Evolutionary conservation across 768 basidiomycete species (phyloP).

Genomic region (Neoboletus subvelutipes): DNA sequence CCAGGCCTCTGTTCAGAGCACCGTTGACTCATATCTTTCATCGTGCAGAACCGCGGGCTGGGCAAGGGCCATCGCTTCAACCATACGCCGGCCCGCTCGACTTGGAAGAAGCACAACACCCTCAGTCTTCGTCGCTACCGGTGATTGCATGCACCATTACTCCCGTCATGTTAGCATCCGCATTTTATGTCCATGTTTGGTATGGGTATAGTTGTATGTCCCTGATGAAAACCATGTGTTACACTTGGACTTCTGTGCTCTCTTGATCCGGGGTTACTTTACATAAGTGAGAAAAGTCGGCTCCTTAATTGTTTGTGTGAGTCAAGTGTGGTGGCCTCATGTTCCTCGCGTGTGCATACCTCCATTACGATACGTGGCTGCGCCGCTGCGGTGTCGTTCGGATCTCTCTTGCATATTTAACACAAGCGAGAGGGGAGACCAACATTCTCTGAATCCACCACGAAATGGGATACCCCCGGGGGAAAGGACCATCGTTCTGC

Average conservation of each 20-base stretch:
- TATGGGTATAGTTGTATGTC: constrained; percentile 28
- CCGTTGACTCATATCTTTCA: constrained; percentile 3
- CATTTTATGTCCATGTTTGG: constrained; percentile 29
- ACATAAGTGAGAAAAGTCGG: constrained; percentile 1
- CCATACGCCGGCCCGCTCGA: constrained; percentile 84
- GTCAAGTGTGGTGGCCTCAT: constrained; percentile 18
- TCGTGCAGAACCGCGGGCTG: constrained; percentile 83
- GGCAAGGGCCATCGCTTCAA: constrained; percentile 96
- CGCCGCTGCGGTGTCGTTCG: constrained; percentile 11
- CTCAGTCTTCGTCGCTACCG: constrained; percentile 89
- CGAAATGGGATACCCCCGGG: constrained; percentile 14
- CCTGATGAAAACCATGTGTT: constrained; percentile 15
- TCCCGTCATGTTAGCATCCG: constrained; percentile 8
- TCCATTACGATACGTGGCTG: constrained; percentile 15
- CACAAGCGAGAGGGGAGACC: neutral
- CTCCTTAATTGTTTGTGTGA: neutral
- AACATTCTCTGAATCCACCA: constrained; percentile 8
- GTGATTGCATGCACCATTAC: constrained; percentile 37
- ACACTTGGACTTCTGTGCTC: neutral
- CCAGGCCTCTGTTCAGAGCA: neutral
- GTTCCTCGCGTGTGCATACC: constrained; percentile 19
- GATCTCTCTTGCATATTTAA: constrained; percentile 4
- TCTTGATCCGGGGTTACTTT: neutral
- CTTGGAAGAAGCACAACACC: constrained; percentile 99
- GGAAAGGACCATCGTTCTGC: constrained; percentile 9